Base-by-base conservation (phyloP, 2,329 filamentous ascomycete genomes). In the Chaetomiaceae sp. region DNA sequence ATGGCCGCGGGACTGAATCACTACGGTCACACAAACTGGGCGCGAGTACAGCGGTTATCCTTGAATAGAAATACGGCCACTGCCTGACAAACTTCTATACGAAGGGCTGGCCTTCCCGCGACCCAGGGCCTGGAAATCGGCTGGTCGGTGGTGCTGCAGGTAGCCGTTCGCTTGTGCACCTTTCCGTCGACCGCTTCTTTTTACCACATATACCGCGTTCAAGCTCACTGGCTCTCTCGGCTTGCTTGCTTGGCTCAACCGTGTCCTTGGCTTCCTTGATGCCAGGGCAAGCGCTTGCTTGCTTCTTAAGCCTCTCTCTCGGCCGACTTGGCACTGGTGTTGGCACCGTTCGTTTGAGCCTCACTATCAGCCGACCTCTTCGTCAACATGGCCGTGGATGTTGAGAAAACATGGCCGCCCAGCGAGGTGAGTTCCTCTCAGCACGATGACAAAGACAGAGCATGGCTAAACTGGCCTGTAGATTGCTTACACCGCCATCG, bases 401-500 rank as follows among this genome's bases (percentile, higher is more conserved):
- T 72, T 48, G 65, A 63, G 18, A 65, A 69, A 21, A 64, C 70
- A 65, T 84, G 80, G 80, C 78, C 79, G 21, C 66, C 75, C 58
- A 68, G 71, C 60, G 75, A 78, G 62, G 75, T 77, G 63, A 65
- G 45, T 38, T n/a, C n/a, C 3, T 20, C 20, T 25, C 32, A 20
- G 5, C 2, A 5, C 2, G 11, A 40, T 7, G 8, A 30, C 16
- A 8, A 6, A 7, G 20, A 38, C 14, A 5, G 25, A 16, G 51
- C 29, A 34, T 23, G 56, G 38, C 23, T 23, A 10, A 13, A 23
- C 14, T 7, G 8, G 30, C 10, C 5, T 36, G 29, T 61, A 97
- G 89, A 90, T 96, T 62, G 75, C 92, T 52, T 96, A 95, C 67
- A 86, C 91, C 8, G 75, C 84, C 51, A 86, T 96, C 60, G 80